Evolutionary conservation across 768 basidiomycete genomes (phyloP), one percentile per base, ranked within the genome.

Genomic region (Saitozyma sp.): DNA sequence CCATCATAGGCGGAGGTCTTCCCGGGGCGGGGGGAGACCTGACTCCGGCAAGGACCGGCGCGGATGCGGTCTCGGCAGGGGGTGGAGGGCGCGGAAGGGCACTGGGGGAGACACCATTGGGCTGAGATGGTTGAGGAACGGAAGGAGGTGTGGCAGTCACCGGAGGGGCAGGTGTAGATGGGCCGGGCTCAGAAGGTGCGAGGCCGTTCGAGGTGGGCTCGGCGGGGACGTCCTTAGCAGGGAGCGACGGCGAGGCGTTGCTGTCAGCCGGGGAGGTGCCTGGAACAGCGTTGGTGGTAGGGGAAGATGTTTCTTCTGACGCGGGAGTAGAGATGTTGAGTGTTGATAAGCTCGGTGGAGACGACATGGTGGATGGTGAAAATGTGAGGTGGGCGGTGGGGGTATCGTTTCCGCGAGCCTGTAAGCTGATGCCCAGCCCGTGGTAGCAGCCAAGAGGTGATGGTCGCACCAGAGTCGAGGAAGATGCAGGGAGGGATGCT

Each of bases 81-180:
- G 17, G 3, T 54, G 68, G 51, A 66, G 46, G 61, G 46, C n/a
- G 13, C 6, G 45, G 56, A 8, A 63, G 59, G 29, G 63, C 63
- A 17, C 13, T 46, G 45, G 13, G 11, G 11, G 45, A 11, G 11
- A 13, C 13, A 46, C 45, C n/a, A 17, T 17, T 46, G 45, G 29
- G 45, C 45, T 46, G 63, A 62, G 19, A 56, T 55, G 9, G 55
- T 59, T 37, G 54, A 51, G 37, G 58, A 40, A 41, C 62, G 29
- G 29, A 61, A 29, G 65, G 62, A 6, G 66, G 50, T 17, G 62
- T 17, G 11, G 53, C 41, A 14, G 51, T 57, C 16, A 17, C 40
- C 16, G 59, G 59, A 41, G 62, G 37, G 3, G 63, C 38, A 54
- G 58, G 63, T 16, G 37, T 37, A 9, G 49, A 20, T 45, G 60